Conservation (phyloP, 1,284 basidiomycete genomes). For the Gomphus bonarii region DNA sequence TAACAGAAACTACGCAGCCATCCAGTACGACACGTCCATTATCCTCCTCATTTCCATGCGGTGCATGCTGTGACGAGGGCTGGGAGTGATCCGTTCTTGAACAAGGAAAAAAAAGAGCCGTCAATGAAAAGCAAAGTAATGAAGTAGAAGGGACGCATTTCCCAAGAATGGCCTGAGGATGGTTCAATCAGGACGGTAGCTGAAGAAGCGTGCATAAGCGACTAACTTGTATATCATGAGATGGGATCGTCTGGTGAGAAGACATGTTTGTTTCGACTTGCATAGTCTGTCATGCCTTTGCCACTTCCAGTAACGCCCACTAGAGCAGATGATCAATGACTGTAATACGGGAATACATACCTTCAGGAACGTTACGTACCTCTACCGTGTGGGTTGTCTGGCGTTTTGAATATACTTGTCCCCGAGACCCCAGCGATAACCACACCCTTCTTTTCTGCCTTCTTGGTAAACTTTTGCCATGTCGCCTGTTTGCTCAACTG, state of each 20-base stretch:
- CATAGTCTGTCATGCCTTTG: conserved; percentile 83
- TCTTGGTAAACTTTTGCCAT: conserved; percentile 98
- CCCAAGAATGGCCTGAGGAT: neutral
- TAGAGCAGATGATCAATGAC: conserved; percentile 25
- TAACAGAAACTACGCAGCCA: conserved; percentile 10
- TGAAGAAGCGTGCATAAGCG: neutral
- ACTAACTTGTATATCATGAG: neutral
- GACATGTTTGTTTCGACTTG: conserved; percentile 70
- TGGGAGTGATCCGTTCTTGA: neutral
- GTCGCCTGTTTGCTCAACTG: conserved; percentile 81
- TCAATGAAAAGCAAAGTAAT: conserved; percentile 5
- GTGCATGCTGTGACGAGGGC: neutral
- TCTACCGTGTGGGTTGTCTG: conserved; percentile 85
- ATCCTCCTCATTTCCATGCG: conserved; percentile 3
- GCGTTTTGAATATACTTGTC: conserved; percentile 93
- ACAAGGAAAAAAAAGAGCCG: conserved; percentile 2
- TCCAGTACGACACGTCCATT: neutral
- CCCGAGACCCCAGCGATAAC: conserved; percentile 80
- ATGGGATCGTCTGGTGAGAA: conserved; percentile 44
- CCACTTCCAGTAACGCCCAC: conserved; percentile 94
- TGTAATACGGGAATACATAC: conserved; percentile 13
- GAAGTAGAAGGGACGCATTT: conserved; percentile 4
- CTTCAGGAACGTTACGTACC: conserved; percentile 35
- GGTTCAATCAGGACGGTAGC: neutral
- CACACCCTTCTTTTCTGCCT: conserved; percentile 91